Evolutionary conservation across 495 filamentous ascomycete genomes (phyloP).

Genomic region (Penicillium pancosmium): DNA sequence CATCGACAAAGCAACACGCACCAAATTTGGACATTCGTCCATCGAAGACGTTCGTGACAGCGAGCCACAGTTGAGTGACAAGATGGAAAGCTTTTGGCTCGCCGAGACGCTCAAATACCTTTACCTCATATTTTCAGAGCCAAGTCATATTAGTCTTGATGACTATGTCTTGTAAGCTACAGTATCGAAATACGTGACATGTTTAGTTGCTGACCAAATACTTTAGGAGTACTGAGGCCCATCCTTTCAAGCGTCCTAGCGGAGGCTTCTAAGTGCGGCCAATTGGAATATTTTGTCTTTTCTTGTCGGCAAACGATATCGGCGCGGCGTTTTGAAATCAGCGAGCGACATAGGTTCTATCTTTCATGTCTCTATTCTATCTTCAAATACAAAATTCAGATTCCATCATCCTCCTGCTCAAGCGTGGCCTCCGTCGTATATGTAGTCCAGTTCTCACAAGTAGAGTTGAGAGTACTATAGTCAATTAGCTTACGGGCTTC

Average conservation of each 20-base stretch:
- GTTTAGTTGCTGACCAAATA: neutral
- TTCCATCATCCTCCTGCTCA: constrained; percentile 8
- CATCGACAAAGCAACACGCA: constrained; percentile 62
- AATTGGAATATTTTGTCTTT: neutral
- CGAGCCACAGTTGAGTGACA: constrained; percentile 39
- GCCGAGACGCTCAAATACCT: constrained; percentile 94
- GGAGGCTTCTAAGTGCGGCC: neutral
- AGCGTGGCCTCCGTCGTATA: constrained; percentile 2
- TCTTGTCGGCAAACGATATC: neutral
- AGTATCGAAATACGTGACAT: neutral
- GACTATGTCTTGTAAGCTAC: constrained; percentile 63
- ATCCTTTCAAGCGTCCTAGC: constrained; percentile 63
- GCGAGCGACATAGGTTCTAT: constrained; percentile 2
- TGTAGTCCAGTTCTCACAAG: constrained; percentile 10
- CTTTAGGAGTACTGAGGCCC: constrained; percentile 73
- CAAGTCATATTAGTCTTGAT: constrained; percentile 68
- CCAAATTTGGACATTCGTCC: constrained; percentile 59
- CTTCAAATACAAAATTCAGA: neutral
- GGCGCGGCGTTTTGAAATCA: constrained; percentile 1
- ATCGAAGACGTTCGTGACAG: constrained; percentile 57
- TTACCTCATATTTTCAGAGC: constrained; percentile 81
- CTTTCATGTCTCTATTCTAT: neutral
- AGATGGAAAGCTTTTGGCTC: constrained; percentile 62
- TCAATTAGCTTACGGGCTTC: constrained; percentile 8
- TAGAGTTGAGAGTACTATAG: constrained; percentile 19